Percentiles rank a stretch among this genome's conserved stretches.
Evolutionary conservation across 192 early-diverging fungal genomes (phyloP).

Genomic region (Piromyces finnis): DNA sequence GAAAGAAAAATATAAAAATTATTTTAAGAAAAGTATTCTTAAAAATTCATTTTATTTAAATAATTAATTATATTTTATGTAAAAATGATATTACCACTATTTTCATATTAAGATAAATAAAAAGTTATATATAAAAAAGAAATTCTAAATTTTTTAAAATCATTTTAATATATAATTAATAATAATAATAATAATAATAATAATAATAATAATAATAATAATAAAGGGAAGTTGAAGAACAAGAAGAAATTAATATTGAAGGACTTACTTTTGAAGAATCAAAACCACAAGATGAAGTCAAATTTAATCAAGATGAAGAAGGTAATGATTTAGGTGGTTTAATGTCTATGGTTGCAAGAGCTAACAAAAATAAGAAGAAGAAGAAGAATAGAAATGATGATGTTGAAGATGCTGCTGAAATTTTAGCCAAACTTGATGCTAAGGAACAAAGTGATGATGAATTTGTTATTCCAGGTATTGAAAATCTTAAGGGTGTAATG

Average conservation of each 20-base stretch:
- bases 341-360: conserved; percentile 32
- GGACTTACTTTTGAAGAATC: not conserved
- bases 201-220: not conserved
- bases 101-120: no score
- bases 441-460: conserved; percentile 7
- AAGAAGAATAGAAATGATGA: conserved; percentile 20
- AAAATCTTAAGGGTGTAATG: conserved; percentile 1
- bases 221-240: not conserved
- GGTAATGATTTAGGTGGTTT: conserved; percentile 53
- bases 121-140: no score
- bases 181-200: no score
- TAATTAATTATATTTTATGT: no score
- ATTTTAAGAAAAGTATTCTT: no score
- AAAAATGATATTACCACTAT: no score
- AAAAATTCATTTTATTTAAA: no score
- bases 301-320: conserved; percentile 23
- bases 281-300: not conserved
- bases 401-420: conserved; percentile 24
- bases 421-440: conserved; percentile 18
- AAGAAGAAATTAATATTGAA: not conserved
- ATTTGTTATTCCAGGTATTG: conserved; percentile 5
- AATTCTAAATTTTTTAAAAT: no score
- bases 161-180: no score
- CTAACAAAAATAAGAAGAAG: conserved; percentile 15
- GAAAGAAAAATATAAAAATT: no score